Percentiles rank a stretch among this genome's conserved stretches.
phyloP scores from a whole-genome alignment of 2,329 filamentous ascomycete species.

The Cladosporium austrohemisphaericum region DNA sequence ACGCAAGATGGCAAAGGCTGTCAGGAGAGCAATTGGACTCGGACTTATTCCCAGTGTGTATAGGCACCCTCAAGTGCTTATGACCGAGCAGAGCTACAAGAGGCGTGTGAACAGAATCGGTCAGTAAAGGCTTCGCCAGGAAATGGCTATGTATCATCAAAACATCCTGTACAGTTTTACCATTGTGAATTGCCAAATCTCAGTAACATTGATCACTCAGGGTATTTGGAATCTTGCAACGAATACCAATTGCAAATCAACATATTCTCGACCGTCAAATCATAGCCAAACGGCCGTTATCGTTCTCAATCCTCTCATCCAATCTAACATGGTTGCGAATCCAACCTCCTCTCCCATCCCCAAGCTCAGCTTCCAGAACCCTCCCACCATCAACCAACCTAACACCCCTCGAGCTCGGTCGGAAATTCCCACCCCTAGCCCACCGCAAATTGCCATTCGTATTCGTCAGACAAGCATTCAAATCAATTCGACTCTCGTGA shows the following conservation, averaged over 20 bases:
- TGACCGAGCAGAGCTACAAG: neutral
- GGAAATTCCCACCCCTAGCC: conserved; percentile 38
- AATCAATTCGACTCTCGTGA: conserved; percentile 32
- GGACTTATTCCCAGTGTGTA: conserved; percentile 91
- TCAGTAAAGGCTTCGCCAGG: neutral
- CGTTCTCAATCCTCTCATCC: conserved; percentile 40
- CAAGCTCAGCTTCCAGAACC: conserved; percentile 36
- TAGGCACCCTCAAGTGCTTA: conserved; percentile 75
- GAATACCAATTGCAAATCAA: neutral
- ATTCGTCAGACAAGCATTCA: conserved; percentile 40
- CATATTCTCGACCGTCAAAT: conserved; percentile 18
- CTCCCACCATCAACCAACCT: conserved; percentile 31
- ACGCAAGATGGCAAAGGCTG: conserved; percentile 86
- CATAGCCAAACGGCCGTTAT: conserved; percentile 35
- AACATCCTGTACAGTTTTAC: neutral
- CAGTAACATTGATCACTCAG: neutral
- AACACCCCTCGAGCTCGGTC: conserved; percentile 31
- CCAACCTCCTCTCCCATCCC: conserved; percentile 35
- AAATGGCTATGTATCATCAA: neutral
- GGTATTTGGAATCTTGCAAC: neutral
- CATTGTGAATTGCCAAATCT: neutral
- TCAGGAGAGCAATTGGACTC: conserved; percentile 81
- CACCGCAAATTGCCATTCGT: conserved; percentile 36
- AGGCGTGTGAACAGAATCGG: conserved; percentile 2
- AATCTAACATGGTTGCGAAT: conserved; percentile 31